A percentile compares a stretch with the other conserved stretches of the same genome.
These are phyloP conservation scores for Globisporangium radiosum DNA, from an alignment of 352 stramenopile species.

Conservation along the genomic window DNA sequence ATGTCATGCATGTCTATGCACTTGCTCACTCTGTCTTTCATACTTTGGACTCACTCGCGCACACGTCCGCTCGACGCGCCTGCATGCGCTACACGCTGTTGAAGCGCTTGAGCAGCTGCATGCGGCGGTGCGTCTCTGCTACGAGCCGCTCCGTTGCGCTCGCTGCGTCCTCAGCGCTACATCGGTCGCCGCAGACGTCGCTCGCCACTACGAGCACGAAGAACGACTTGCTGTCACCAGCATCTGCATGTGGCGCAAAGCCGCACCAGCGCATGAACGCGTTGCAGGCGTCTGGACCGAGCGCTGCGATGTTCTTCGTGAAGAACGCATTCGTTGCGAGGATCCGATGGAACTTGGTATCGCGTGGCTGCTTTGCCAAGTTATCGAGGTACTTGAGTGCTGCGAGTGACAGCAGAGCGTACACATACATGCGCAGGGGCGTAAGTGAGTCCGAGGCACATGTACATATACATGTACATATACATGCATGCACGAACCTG, in stretches of 20 bases:
- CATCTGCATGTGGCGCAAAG: conserved; percentile 16
- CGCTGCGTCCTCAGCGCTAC: conserved; percentile 1
- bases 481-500: conserved; percentile 17
- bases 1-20: too few relatives aligned
- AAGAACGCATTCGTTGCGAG: conserved; percentile 74
- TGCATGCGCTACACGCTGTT: not conserved
- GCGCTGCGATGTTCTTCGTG: conserved; percentile 29
- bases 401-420: conserved; percentile 10
- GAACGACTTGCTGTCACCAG: conserved; percentile 28
- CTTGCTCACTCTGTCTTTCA: too few relatives aligned
- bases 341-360: conserved; percentile 68
- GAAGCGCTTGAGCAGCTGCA: conserved; percentile 8
- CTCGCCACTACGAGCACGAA: conserved; percentile 26
- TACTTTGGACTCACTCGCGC: too few relatives aligned
- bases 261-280: conserved; percentile 54
- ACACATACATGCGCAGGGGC: too few relatives aligned
- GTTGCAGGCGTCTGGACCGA: conserved; percentile 1
- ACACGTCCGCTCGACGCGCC: too few relatives aligned
- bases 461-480: too few relatives aligned
- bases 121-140: conserved; percentile 2
- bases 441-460: too few relatives aligned
- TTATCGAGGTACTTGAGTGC: conserved; percentile 65
- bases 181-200: not conserved
- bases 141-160: not conserved
- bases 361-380: conserved; percentile 38